phyloP scores from a whole-genome alignment of 208 protist species.

The Leishmania guyanensis region DNA sequence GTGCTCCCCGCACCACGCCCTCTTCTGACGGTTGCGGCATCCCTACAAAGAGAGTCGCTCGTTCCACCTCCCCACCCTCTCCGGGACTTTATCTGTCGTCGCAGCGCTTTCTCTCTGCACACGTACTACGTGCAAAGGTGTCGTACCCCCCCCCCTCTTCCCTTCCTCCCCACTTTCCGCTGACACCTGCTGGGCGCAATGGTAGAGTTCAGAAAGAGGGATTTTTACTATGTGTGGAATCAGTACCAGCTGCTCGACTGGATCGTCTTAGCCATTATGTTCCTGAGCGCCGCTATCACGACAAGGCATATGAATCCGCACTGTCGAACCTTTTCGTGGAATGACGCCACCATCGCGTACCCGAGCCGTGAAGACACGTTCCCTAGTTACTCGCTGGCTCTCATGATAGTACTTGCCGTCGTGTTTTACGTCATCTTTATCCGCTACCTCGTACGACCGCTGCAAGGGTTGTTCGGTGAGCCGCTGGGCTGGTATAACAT shows the following conservation, averaged over 20 bases:
- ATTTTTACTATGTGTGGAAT: slow-evolving; percentile 14
- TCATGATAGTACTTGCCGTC: slow-evolving; percentile 43
- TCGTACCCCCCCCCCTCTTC: no score
- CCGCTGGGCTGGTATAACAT: slow-evolving; percentile 31
- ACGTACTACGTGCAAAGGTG: neutral
- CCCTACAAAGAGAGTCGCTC: no score
- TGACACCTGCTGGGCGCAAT: no score
- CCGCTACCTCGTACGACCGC: slow-evolving; percentile 32
- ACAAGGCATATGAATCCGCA: slow-evolving; percentile 29
- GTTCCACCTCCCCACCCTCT: neutral
- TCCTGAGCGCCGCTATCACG: slow-evolving; percentile 20
- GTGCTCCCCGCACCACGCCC: no score
- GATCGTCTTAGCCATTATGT: slow-evolving; percentile 27
- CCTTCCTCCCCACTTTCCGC: no score
- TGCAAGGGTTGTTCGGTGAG: slow-evolving; percentile 31
- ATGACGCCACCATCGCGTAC: slow-evolving; percentile 69
- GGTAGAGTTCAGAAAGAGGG: no score
- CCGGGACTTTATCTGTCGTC: no score
- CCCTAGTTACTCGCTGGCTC: slow-evolving; percentile 52
- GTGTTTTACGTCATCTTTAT: slow-evolving; percentile 49
- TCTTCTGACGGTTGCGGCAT: no score
- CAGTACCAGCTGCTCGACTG: slow-evolving; percentile 62
- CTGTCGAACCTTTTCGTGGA: slow-evolving; percentile 78
- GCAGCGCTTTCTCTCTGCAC: neutral
- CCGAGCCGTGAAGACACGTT: slow-evolving; percentile 56